A percentile compares a stretch with the other conserved stretches of the same genome.
phyloP scores from a whole-genome alignment of 1,139 yeast species.

The Pneumocystis jirovecii region DNA sequence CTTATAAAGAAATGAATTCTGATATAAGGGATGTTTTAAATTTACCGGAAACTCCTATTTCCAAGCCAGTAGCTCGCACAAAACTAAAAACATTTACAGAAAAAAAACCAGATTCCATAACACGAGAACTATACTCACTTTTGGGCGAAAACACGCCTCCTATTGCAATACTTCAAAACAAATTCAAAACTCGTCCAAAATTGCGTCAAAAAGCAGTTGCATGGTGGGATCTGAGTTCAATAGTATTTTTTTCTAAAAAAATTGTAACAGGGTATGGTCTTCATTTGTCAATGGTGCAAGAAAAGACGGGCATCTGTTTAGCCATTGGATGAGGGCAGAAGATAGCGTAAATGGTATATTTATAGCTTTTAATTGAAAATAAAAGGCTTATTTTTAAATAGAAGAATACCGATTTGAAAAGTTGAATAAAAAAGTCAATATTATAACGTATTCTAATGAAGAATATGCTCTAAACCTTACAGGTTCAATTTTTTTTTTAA shows the following conservation, averaged over 20 bases:
- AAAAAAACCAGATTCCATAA: constrained; percentile 52
- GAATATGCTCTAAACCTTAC: constrained; percentile 37
- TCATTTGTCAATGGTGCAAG: constrained; percentile 45
- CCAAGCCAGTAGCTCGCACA: neutral
- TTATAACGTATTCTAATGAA: constrained; percentile 55
- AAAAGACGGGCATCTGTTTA: constrained; percentile 35
- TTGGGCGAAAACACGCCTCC: constrained; percentile 92
- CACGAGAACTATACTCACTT: constrained; percentile 72
- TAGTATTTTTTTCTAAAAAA: neutral
- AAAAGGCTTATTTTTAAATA: constrained; percentile 11
- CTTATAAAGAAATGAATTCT: neutral
- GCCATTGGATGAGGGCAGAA: constrained; percentile 77
- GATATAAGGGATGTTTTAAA: neutral
- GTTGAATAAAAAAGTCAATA: constrained; percentile 51
- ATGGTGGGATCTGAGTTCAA: constrained; percentile 34
- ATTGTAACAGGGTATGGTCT: constrained; percentile 28
- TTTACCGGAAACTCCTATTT: neutral
- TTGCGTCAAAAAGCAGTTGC: constrained; percentile 55
- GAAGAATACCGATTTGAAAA: constrained; percentile 60
- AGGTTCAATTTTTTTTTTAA: constrained; percentile 24
- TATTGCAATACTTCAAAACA: constrained; percentile 37
- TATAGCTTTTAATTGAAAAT: constrained; percentile 6
- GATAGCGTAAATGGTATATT: constrained; percentile 25
- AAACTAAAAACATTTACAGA: neutral
- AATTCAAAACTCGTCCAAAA: constrained; percentile 52